Evolutionary conservation across 257 asterid genomes (phyloP).

Genomic region (Nyctanthes arbortristis): DNA sequence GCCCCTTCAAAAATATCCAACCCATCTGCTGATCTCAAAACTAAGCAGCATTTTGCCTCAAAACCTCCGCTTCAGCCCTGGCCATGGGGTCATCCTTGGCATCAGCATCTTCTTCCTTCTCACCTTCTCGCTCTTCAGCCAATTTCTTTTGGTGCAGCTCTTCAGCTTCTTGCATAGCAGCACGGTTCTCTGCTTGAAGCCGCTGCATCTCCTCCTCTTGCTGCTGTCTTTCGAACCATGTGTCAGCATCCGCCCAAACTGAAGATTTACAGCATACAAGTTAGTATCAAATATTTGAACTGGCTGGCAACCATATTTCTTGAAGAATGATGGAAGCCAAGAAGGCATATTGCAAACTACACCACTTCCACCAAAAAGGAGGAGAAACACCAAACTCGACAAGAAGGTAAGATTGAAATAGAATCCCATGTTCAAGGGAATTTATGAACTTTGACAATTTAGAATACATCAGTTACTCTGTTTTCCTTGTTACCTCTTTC

Average conservation of each 20-base stretch:
- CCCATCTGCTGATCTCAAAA: conserved; percentile 5
- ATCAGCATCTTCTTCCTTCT: conserved; percentile 59
- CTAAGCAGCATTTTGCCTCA: conserved; percentile 53
- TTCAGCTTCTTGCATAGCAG: conserved; percentile 78
- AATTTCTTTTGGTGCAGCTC: conserved; percentile 83
- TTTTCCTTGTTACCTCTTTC: too few relatives aligned
- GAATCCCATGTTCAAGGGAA: too few relatives aligned
- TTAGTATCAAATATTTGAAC: conserved; percentile 17
- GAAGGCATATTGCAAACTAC: not conserved
- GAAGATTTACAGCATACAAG: conserved; percentile 10
- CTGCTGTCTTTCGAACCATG: conserved; percentile 95
- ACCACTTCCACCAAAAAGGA: too few relatives aligned
- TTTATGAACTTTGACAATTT: too few relatives aligned
- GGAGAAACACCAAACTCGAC: too few relatives aligned
- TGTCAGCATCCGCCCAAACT: conserved; percentile 99
- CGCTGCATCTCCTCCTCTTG: conserved; percentile 87
- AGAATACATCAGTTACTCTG: too few relatives aligned
- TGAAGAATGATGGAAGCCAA: not conserved
- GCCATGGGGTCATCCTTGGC: conserved; percentile 66
- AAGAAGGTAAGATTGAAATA: too few relatives aligned
- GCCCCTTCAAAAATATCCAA: not conserved
- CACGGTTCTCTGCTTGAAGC: conserved; percentile 79
- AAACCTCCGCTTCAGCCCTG: conserved; percentile 70
- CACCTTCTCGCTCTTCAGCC: conserved; percentile 89
- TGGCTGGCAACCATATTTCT: not conserved